Evolutionary conservation across 495 filamentous ascomycete genomes (phyloP), one percentile per base, ranked within the genome.

Genomic region (Penicillium ochrochloron): DNA sequence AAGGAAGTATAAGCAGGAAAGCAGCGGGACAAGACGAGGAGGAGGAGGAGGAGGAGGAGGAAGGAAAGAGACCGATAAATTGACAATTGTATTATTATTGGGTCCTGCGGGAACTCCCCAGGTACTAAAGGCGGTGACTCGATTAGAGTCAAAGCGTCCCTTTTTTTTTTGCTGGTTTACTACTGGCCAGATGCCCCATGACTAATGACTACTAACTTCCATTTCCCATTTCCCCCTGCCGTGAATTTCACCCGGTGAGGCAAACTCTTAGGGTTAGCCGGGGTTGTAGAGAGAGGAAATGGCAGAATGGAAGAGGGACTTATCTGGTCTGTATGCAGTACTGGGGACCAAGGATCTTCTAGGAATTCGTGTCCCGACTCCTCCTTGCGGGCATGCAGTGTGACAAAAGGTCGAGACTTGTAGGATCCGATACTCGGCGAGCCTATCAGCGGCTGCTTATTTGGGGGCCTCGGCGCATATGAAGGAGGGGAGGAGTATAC

Each of bases 391-490:
- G 37, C 5, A 39, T 59, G 17, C 39, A 35, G 44, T 48, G 37
- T 8, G 7, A 9, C 21, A 25, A 31, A 52, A 52, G 33, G 46
- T 14, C 34, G 25, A 41, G 41, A 39, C 8, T 48, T 46, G 15
- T 17, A 29, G 15, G 48, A 52, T 52, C 46, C 41, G 59, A 25
- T 41, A 37, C 25, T 14, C 35, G 53, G 12, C 37, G 37, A 55
- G 44, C 71, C 68, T 71, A 73, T 73, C 69, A 73, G 68, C 64
- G 64, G 59, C 64, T 64, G 71, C 71, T 73, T 71, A 73, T 73
- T 58, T 71, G 44, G 62, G 51, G 55, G 59, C 35, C 56, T 65
- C 60, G 66, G 60, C 37, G 62, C 39, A 65, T 65, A 62, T 65
- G 63, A 58, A 60, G 23, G 63, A 58, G 57, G 23, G 35, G 31